These are phyloP conservation scores for Coccomyxa subellipsoidea DNA, from an alignment of 163 green algal genomes.

Conservation along the genomic window DNA sequence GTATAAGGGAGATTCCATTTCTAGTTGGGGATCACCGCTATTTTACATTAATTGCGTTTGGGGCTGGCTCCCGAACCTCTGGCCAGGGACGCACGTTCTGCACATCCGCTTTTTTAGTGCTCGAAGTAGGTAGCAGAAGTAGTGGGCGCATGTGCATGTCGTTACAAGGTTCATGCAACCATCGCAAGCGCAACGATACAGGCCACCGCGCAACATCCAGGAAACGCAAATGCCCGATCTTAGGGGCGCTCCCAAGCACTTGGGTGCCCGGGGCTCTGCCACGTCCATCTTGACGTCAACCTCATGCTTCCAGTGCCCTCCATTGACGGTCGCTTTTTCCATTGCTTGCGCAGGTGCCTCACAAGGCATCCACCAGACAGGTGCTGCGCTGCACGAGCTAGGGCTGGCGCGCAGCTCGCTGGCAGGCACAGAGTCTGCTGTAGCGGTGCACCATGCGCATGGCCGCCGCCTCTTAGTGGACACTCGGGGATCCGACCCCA, in stretches of 20 bases:
- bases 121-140: background rate
- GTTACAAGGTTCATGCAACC: background rate
- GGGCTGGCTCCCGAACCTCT: background rate
- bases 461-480: background rate
- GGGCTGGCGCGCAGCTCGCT: background rate
- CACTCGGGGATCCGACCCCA: background rate
- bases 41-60: too few species aligned
- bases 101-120: background rate
- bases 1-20: too few species aligned
- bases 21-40: too few species aligned
- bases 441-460: too few species aligned
- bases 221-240: background rate
- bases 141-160: background rate
- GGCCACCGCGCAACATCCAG: background rate
- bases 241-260: background rate
- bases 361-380: background rate
- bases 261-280: background rate
- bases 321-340: background rate
- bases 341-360: background rate
- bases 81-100: background rate
- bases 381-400: background rate
- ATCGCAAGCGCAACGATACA: background rate
- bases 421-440: background rate
- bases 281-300: background rate
- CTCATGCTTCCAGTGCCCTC: background rate